Conservation (phyloP, 1,139 yeast genomes). For the Fermentozyma sake region DNA sequence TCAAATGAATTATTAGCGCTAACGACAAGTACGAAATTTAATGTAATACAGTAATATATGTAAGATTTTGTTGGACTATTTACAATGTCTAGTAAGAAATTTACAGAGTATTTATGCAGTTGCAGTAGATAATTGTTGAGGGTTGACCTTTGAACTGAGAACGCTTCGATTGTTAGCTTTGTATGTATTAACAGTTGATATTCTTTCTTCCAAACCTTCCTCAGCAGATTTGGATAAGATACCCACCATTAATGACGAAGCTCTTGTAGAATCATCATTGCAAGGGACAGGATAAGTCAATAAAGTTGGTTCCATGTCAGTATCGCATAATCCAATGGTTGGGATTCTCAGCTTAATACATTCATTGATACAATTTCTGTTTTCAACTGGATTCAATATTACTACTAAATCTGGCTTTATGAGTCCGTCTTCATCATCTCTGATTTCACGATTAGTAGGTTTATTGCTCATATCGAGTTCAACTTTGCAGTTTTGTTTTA, state of each 20-base stretch:
- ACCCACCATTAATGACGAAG: constrained; percentile 75
- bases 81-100: constrained; percentile 2
- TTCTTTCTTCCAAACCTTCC: constrained; percentile 62
- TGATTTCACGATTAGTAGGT: constrained; percentile 55
- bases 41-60: too few species aligned
- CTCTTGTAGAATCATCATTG: constrained; percentile 87
- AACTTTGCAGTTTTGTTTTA: constrained; percentile 55
- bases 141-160: constrained; percentile 1
- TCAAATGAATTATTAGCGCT: too few species aligned
- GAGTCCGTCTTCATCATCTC: constrained; percentile 32
- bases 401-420: constrained; percentile 88
- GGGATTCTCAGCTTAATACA: constrained; percentile 83
- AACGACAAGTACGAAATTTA: too few species aligned
- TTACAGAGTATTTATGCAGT: constrained; percentile 1
- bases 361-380: constrained; percentile 75
- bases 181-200: constrained; percentile 31
- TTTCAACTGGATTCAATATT: constrained; percentile 82
- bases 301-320: constrained; percentile 85
- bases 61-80: constrained; percentile 3
- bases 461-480: constrained; percentile 37
- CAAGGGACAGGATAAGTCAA: constrained; percentile 95
- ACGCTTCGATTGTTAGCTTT: constrained; percentile 11
- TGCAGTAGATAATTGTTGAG: constrained; percentile 2
- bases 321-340: constrained; percentile 89
- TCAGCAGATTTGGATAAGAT: constrained; percentile 83